These are phyloP conservation scores for Rhexocercosporidium sp. DNA, from an alignment of 2,329 filamentous ascomycete genomes.

Conservation along the genomic window DNA sequence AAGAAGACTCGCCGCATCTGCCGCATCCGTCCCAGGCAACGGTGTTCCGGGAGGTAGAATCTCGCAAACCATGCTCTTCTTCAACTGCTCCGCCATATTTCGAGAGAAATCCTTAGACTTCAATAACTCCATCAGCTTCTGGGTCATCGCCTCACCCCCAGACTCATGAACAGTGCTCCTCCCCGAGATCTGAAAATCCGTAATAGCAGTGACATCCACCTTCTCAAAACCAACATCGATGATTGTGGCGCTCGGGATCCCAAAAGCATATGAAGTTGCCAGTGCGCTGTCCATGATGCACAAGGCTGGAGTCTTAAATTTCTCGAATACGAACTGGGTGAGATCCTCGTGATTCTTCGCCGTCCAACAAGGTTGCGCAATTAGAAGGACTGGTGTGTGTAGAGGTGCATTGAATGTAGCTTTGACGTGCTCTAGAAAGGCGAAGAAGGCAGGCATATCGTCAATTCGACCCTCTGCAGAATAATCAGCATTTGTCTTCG, in stretches of 20 bases:
- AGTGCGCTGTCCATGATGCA: conserved; percentile 88
- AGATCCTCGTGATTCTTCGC: conserved; percentile 85
- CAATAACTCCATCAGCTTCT: conserved; percentile 71
- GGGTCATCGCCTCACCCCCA: conserved; percentile 88
- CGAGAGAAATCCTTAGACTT: conserved; percentile 61
- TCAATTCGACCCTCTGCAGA: conserved; percentile 75
- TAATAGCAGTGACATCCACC: conserved; percentile 89
- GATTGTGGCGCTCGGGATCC: conserved; percentile 77
- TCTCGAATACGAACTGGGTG: conserved; percentile 95
- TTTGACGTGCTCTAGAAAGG: conserved; percentile 91
- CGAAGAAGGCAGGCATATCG: conserved; percentile 92
- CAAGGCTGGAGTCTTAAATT: conserved; percentile 92
- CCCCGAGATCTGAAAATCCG: conserved; percentile 77
- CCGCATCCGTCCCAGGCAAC: conserved; percentile 53
- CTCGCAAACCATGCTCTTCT: conserved; percentile 70
- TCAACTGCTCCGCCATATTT: conserved; percentile 74
- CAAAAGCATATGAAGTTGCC: conserved; percentile 84
- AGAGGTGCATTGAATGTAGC: conserved; percentile 87
- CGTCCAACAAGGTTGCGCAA: conserved; percentile 90
- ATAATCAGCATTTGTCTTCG: conserved; percentile 5
- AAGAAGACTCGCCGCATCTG: conserved; percentile 58
- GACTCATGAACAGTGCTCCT: conserved; percentile 66
- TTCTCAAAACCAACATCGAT: conserved; percentile 93
- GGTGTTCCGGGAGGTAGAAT: conserved; percentile 62
- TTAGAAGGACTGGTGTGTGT: conserved; percentile 91